These are phyloP conservation scores for Elsinoe arachidis DNA, from an alignment of 2,329 filamentous ascomycete genomes.

Conservation along the genomic window DNA sequence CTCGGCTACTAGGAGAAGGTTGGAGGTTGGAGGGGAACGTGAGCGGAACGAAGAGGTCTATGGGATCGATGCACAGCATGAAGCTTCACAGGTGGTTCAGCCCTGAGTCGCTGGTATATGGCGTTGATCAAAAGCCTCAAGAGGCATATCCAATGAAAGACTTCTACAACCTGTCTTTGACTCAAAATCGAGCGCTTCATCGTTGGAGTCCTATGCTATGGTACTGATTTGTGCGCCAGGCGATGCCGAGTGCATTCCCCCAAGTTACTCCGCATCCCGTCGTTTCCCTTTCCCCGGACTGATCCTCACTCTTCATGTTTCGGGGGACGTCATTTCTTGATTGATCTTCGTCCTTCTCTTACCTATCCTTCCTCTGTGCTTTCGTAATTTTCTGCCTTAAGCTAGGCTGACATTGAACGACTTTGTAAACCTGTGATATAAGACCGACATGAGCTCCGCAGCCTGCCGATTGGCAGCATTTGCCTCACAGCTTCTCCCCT, in stretches of 20 bases:
- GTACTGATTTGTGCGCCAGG: not conserved
- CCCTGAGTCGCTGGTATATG: constrained; percentile 7
- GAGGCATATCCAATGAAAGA: constrained; percentile 9
- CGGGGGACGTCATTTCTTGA: not conserved
- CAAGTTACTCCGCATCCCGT: not conserved
- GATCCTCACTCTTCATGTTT: not conserved
- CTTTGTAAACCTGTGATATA: too few relatives aligned
- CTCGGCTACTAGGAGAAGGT: constrained; percentile 68
- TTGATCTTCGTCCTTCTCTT: not conserved
- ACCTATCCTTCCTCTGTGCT: not conserved
- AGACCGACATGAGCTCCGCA: constrained; percentile 52
- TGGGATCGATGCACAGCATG: constrained; percentile 11
- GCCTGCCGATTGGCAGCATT: constrained; percentile 53
- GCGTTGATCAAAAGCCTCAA: constrained; percentile 6
- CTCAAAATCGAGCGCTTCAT: not conserved
- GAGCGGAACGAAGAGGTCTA: constrained; percentile 6
- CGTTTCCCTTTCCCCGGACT: constrained; percentile 8
- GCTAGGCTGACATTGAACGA: not conserved
- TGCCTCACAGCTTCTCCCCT: constrained; percentile 32
- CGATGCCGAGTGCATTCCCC: not conserved
- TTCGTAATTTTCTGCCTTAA: not conserved
- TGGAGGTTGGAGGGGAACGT: not conserved
- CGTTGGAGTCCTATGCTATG: not conserved
- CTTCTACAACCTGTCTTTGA: not conserved
- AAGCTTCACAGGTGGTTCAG: constrained; percentile 13